Evolutionary conservation across 176 grass and related monocot genomes (phyloP).

Genomic region (Coix lacrymajobi): DNA sequence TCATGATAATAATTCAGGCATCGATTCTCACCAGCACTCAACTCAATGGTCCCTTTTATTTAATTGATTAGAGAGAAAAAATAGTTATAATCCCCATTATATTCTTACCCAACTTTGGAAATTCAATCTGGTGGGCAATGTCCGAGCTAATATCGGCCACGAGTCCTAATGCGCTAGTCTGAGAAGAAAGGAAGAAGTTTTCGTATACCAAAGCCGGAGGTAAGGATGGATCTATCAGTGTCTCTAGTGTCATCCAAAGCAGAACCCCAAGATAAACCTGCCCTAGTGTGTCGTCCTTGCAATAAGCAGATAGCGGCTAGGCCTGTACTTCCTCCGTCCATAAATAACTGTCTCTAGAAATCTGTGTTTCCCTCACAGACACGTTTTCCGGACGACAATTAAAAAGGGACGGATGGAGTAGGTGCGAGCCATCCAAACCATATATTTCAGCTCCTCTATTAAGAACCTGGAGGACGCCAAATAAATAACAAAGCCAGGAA

Average conservation of each 20-base stretch:
- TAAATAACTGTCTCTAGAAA: too few species aligned
- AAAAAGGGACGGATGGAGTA: too few species aligned
- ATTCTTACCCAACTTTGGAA: not conserved
- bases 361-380: too few species aligned
- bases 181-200: not conserved
- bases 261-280: not conserved
- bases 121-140: not conserved
- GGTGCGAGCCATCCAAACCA: not conserved
- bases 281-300: not conserved
- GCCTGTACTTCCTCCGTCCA: too few species aligned
- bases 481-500: not conserved
- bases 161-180: not conserved
- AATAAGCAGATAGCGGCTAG: slow-evolving; percentile 3
- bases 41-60: not conserved
- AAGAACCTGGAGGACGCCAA: not conserved
- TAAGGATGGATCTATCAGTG: not conserved
- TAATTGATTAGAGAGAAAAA: not conserved
- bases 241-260: slow-evolving; percentile 1
- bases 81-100: not conserved
- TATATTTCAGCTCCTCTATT: not conserved
- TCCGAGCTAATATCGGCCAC: not conserved
- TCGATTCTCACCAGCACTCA: slow-evolving; percentile 9
- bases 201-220: not conserved
- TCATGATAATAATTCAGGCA: not conserved
- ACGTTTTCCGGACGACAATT: too few species aligned